Base-by-base conservation (phyloP, 2,329 filamentous ascomycete species). In the Cryphonectria nitschkei region DNA sequence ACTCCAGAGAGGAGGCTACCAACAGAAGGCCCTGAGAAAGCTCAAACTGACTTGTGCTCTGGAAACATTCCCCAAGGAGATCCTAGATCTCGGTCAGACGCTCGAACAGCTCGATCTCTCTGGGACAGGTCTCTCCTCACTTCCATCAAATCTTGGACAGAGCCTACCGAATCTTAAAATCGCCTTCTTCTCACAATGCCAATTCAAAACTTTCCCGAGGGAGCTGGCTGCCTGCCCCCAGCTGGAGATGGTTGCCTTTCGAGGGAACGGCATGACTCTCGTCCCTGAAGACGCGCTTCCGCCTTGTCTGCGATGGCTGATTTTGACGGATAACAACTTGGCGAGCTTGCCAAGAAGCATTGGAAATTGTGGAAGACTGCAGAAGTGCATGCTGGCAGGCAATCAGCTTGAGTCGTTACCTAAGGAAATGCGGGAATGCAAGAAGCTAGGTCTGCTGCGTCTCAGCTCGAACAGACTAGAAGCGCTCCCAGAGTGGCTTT, bases 181-280 rank as follows among this genome's bases (percentile, higher is more conserved):
- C 26, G 80, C 81, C 37, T 84, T 85, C 74, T 83, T 86, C 72
- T 85, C 84, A 11, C 74, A 82, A 70, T 86, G 84, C 76, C 78
- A 75, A 39, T 86, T 86, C 73, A 72, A 73, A 2, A 74, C 76
- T 29, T 86, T 86, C 69, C 84, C 84, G 2, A 73, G 73, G 19
- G 79, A 80, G 70, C 77, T 86, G 29, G 80, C 82, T 58, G 73
- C 78, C 76, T 86, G 84, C 70, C 80, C 80, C 6, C 75, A 76
- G 65, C 80, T 86, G n/a, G 83, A 85, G 74, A 86, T 84, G 81
- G 81, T 85, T 50, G 84, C 82, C 5, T 85, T 86, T 72, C 83
- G 83, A 29, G 77, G 77, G 70, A 86, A 86, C 76, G 75, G 76
- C 68, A 86, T 86, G 83, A 74, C 74, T 8, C 74, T 74, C 7